Evolutionary conservation across 1,284 basidiomycete genomes (phyloP).

Genomic region (Trametes versicolor): DNA sequence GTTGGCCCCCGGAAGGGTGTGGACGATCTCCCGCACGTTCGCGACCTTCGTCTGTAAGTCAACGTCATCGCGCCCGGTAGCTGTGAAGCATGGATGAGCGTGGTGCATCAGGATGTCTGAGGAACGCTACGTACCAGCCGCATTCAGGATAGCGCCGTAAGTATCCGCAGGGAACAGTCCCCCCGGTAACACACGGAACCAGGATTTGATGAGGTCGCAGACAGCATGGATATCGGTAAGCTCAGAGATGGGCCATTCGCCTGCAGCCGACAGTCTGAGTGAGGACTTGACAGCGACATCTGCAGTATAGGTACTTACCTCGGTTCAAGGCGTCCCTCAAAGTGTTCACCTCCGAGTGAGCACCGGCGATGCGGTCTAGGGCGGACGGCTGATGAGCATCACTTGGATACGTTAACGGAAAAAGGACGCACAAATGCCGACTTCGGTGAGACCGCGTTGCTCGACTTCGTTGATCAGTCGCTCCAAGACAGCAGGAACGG

Average conservation of each 20-base stretch:
- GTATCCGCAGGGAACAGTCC: slow-evolving; percentile 77
- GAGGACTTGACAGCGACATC: background rate
- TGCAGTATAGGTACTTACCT: slow-evolving; percentile 49
- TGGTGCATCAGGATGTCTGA: background rate
- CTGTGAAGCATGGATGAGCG: background rate
- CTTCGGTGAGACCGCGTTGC: slow-evolving; percentile 75
- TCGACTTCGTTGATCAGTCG: slow-evolving; percentile 77
- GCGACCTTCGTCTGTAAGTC: slow-evolving; percentile 69
- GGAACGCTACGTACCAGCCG: slow-evolving; percentile 60
- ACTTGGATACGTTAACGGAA: slow-evolving; percentile 6
- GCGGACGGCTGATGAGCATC: slow-evolving; percentile 5
- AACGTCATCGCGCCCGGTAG: slow-evolving; percentile 35
- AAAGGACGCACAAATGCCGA: slow-evolving; percentile 77
- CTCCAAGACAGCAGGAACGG: slow-evolving; percentile 72
- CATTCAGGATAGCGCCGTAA: slow-evolving; percentile 74
- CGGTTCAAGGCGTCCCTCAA: slow-evolving; percentile 80
- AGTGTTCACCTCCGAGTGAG: slow-evolving; percentile 70
- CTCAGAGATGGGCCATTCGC: slow-evolving; percentile 65
- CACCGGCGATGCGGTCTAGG: slow-evolving; percentile 85
- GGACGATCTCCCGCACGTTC: slow-evolving; percentile 72
- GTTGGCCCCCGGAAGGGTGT: slow-evolving; percentile 71
- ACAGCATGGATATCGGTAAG: slow-evolving; percentile 82
- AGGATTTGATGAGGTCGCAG: slow-evolving; percentile 83
- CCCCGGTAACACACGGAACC: slow-evolving; percentile 84
- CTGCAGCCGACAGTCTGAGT: slow-evolving; percentile 44